These are phyloP conservation scores for Pichia californica DNA, from an alignment of 805 yeast genomes.

Conservation along the genomic window DNA sequence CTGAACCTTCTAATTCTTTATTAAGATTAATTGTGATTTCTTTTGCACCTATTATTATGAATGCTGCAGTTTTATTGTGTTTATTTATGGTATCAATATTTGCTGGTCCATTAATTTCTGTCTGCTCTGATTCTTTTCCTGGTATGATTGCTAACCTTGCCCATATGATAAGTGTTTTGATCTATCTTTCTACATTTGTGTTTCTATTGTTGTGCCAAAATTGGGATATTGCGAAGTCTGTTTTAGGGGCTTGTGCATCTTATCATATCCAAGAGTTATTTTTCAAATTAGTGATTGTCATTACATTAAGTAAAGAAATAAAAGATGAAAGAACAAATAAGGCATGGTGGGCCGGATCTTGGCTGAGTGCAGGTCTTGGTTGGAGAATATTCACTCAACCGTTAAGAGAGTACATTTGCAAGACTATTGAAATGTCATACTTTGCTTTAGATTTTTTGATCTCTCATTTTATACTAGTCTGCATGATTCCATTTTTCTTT, in stretches of 20 bases:
- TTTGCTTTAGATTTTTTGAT: conserved; percentile 60
- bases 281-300: conserved; percentile 43
- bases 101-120: conserved; percentile 43
- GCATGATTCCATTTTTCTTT: conserved; percentile 55
- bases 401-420: conserved; percentile 54
- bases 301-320: conserved; percentile 56
- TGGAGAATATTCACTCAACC: conserved; percentile 59
- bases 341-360: conserved; percentile 78
- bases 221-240: conserved; percentile 53
- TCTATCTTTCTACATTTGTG: conserved; percentile 52
- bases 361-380: conserved; percentile 59
- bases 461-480: conserved; percentile 50
- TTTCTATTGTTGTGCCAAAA: conserved; percentile 62
- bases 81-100: conserved; percentile 40
- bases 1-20: conserved; percentile 34
- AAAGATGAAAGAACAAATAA: conserved; percentile 52
- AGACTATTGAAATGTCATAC: conserved; percentile 57
- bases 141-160: conserved; percentile 48
- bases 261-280: conserved; percentile 52
- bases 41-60: conserved; percentile 41
- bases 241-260: conserved; percentile 55
- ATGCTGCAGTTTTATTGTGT: conserved; percentile 34
- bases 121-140: conserved; percentile 41
- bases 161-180: conserved; percentile 47
- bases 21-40: conserved; percentile 40